Base-by-base conservation (phyloP, 2,329 filamentous ascomycete species). In the Annulohypoxylon truncatum region DNA sequence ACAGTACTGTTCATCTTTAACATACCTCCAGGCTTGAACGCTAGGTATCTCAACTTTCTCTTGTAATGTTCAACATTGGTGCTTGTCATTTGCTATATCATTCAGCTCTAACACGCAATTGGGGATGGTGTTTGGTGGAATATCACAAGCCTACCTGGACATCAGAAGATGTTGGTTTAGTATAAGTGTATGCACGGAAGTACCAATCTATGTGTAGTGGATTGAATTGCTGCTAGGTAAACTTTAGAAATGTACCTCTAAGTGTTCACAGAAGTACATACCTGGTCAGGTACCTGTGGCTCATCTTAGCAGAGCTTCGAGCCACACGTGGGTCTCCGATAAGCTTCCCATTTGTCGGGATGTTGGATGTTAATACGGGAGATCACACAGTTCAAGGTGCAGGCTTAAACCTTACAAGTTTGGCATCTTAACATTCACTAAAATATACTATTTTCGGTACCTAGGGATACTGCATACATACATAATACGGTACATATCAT, bases 331-430 rank as follows among this genome's bases (percentile, higher is more conserved):
- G 61, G 48, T 24, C 61, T 20, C 22, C 24, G 28, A 58, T 48
- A 38, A 48, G 60, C 18, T 18, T 53, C 60, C 54, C 13, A 64
- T 64, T 64, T 18, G 61, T 54, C 54, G 24, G 12, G 13, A 48
- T 15, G 38, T 29, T 47, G 53, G n/a, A n/a, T 47, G 24, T 55
- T 55, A 55, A 26, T 28, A 18, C 9, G 26, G 48, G 31, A 52
- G 48, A 52, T 54, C 31, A 15, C 10, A 40, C 50, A 53, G 26
- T n/a, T 18, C 15, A 20, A 24, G 28, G 10, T 51, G 35, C 18
- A 26, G 22, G 15, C 10, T 26, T 40, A 7, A 10, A 51, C 10
- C 28, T 22, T 35, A 24, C 29, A 15, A 22, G 5, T 5, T 31
- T 22, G 4, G 15, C 18, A 51, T 35, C 9, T 15, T 20, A 44